Conservation (phyloP, 164 flowering plant species). For the Macadamia integrifolia region DNA sequence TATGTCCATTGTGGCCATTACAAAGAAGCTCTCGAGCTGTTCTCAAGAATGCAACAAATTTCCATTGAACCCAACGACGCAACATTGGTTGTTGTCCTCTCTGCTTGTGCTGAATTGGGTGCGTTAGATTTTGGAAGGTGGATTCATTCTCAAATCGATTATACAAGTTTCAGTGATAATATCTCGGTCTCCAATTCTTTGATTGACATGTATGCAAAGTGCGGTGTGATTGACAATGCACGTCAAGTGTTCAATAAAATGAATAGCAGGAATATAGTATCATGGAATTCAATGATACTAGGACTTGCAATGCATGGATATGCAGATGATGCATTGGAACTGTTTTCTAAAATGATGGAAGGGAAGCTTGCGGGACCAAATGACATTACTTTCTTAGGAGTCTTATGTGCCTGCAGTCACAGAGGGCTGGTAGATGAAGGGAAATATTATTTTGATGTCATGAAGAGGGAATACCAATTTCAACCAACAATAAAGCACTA, state of each 20-base stretch:
- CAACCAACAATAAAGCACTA: conserved; percentile 56
- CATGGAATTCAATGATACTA: conserved; percentile 52
- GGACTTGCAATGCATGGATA: conserved; percentile 55
- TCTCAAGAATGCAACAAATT: conserved; percentile 27
- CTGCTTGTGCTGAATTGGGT: conserved; percentile 43
- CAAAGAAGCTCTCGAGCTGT: conserved; percentile 39
- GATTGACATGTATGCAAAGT: conserved; percentile 51
- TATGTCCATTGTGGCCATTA: conserved; percentile 27
- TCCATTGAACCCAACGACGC: conserved; percentile 39
- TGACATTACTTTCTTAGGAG: conserved; percentile 57
- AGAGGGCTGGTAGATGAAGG: conserved; percentile 54
- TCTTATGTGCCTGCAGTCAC: conserved; percentile 53
- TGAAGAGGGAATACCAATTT: conserved; percentile 36
- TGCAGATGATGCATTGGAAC: conserved; percentile 39
- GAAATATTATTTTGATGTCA: conserved; percentile 29
- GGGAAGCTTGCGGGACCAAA: conserved; percentile 30
- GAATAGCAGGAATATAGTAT: conserved; percentile 28
- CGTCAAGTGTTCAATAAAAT: conserved; percentile 24
- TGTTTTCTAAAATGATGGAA: conserved; percentile 38
- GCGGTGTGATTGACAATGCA: conserved; percentile 46
- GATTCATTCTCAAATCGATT: conserved; percentile 29
- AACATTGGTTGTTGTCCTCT: conserved; percentile 39
- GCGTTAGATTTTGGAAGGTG: conserved; percentile 44
- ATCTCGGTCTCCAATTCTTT: conserved; percentile 32
- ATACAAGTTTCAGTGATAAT: conserved; percentile 7